Evolutionary conservation across 2,329 filamentous ascomycete species (phyloP).

Genomic region (Westerdykella ornata): DNA sequence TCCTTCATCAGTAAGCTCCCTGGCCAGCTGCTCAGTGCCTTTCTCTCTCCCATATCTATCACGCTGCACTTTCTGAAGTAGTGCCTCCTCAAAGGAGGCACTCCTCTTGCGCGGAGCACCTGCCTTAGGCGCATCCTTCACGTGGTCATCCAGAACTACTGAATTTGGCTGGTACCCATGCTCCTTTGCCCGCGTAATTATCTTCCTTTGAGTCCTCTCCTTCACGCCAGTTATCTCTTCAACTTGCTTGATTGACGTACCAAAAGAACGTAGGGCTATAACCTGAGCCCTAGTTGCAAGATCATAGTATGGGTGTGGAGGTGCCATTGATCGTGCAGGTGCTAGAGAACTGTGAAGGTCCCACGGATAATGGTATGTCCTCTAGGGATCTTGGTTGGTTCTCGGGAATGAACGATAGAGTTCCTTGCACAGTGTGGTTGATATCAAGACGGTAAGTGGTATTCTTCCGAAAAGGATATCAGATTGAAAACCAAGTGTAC

Average conservation of each 20-base stretch:
- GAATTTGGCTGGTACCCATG: too few relatives aligned
- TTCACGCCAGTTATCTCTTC: not conserved
- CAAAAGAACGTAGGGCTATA: not conserved
- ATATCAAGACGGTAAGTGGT: too few relatives aligned
- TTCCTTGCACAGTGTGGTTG: too few relatives aligned
- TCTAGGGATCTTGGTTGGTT: too few relatives aligned
- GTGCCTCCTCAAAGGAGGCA: not conserved
- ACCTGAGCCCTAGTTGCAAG: constrained; percentile 1
- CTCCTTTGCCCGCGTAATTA: not conserved
- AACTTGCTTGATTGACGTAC: not conserved
- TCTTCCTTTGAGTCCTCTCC: constrained; percentile 1
- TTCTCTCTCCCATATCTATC: not conserved
- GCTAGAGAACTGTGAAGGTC: too few relatives aligned
- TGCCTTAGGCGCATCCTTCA: not conserved
- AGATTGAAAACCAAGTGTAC: too few relatives aligned
- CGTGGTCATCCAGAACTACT: not conserved
- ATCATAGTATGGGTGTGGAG: not conserved
- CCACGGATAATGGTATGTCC: too few relatives aligned
- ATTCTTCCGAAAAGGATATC: too few relatives aligned
- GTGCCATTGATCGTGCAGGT: too few relatives aligned
- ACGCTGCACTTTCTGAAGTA: not conserved
- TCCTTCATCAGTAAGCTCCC: not conserved
- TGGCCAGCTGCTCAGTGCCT: not conserved
- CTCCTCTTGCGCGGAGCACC: not conserved
- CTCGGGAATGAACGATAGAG: too few relatives aligned